Evolutionary conservation across 2,329 filamentous ascomycete species (phyloP).

Genomic region (Alternaria triticina): DNA sequence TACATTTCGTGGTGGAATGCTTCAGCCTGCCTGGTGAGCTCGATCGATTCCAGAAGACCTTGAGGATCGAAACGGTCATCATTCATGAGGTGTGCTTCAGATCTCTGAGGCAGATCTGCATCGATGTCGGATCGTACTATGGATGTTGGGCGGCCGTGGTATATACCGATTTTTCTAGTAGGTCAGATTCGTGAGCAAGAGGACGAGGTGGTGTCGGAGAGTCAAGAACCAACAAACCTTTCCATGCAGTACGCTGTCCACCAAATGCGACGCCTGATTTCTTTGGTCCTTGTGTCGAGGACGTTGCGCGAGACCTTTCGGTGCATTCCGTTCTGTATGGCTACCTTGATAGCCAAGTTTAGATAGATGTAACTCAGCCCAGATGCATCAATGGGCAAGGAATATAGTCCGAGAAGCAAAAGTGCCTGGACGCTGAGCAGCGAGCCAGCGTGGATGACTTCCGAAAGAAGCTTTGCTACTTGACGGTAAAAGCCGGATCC

Average conservation of each 20-base stretch:
- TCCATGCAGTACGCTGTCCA: conserved; percentile 22
- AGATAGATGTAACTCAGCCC: conserved; percentile 65
- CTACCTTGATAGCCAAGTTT: conserved; percentile 62
- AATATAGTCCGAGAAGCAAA: conserved; percentile 62
- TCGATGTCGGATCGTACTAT: conserved; percentile 18
- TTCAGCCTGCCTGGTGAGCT: conserved; percentile 11
- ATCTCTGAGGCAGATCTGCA: conserved; percentile 8
- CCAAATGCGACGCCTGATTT: conserved; percentile 20
- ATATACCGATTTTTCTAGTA: conserved; percentile 17
- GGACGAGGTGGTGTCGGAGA: neutral
- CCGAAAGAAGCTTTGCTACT: conserved; percentile 61
- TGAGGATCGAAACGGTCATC: conserved; percentile 1
- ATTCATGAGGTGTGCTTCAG: neutral
- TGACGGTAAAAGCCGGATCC: conserved; percentile 54
- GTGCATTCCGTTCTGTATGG: conserved; percentile 68
- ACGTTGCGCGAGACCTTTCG: conserved; percentile 41
- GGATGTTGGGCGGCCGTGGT: conserved; percentile 19
- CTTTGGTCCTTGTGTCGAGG: conserved; percentile 8
- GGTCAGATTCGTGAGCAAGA: neutral
- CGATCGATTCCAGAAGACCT: conserved; percentile 10
- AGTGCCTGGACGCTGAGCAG: conserved; percentile 65
- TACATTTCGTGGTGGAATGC: conserved; percentile 15
- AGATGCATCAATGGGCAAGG: conserved; percentile 62
- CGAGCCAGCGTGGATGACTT: conserved; percentile 63
- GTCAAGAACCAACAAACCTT: conserved; percentile 7